Evolutionary conservation across 441 rosid species (phyloP).

Genomic region (Eruca vesicaria): DNA sequence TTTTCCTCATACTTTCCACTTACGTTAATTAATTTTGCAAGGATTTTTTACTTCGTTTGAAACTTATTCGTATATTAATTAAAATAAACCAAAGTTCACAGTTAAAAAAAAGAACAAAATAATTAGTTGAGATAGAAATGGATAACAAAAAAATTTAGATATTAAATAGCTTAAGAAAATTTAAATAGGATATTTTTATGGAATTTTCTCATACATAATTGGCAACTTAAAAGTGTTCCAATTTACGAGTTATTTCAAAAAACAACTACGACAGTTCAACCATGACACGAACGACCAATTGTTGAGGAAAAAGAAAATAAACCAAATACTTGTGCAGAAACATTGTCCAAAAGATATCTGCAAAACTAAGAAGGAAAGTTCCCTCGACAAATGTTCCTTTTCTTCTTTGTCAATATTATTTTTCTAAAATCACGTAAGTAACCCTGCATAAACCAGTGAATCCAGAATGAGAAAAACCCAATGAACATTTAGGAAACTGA

Average conservation of each 20-base stretch:
- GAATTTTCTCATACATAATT: too few species aligned
- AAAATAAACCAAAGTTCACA: too few species aligned
- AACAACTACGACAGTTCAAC: background rate
- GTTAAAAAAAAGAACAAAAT: too few species aligned
- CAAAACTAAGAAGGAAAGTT: background rate
- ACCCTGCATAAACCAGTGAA: conserved; percentile 1
- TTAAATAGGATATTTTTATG: too few species aligned
- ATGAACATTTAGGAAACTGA: background rate
- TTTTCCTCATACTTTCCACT: too few species aligned
- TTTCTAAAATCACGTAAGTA: background rate
- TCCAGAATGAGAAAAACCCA: background rate
- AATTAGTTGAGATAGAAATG: too few species aligned
- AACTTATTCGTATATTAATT: too few species aligned
- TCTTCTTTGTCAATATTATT: conserved; percentile 15
- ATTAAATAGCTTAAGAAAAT: too few species aligned
- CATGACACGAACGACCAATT: background rate
- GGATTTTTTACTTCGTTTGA: too few species aligned
- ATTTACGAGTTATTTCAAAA: background rate
- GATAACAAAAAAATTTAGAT: too few species aligned
- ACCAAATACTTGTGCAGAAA: conserved; percentile 1
- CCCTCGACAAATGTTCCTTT: background rate
- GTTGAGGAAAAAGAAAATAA: background rate
- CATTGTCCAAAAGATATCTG: conserved; percentile 9
- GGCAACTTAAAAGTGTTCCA: too few species aligned
- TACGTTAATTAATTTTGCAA: too few species aligned